Percentiles rank a stretch among this genome's conserved stretches.
phyloP scores from a whole-genome alignment of 116 monocot genomes.

The Phalaenopsis hybrid region DNA sequence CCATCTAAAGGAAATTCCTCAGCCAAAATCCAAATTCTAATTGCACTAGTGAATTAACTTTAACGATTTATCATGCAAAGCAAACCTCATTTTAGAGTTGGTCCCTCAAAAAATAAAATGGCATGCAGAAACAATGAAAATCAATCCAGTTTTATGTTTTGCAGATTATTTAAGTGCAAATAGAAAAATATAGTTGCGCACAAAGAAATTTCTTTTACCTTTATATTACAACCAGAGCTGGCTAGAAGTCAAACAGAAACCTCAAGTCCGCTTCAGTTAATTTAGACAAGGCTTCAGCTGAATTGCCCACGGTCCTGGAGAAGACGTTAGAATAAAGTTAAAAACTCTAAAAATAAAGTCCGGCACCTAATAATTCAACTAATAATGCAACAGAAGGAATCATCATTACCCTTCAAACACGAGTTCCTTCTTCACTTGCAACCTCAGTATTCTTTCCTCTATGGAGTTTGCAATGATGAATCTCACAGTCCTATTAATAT shows the following conservation, averaged over 20 bases:
- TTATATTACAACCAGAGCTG: not conserved
- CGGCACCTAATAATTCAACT: not conserved
- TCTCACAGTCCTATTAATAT: conserved; percentile 41
- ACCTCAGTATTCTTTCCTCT: conserved; percentile 73
- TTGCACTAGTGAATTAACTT: no score
- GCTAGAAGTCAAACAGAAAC: conserved; percentile 47
- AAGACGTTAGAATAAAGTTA: not conserved
- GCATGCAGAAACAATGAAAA: no score
- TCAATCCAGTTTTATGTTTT: no score
- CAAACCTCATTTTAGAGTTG: no score
- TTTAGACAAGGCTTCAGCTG: conserved; percentile 59
- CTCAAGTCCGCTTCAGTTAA: conserved; percentile 66
- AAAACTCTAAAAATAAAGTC: no score
- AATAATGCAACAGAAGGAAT: not conserved
- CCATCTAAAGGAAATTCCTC: no score
- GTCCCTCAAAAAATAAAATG: no score
- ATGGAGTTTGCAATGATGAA: conserved; percentile 73
- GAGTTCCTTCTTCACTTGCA: conserved; percentile 79
- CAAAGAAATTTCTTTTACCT: not conserved
- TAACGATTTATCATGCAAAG: no score
- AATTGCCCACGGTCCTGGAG: conserved; percentile 67
- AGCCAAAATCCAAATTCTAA: no score
- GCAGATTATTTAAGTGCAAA: not conserved
- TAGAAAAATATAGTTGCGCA: not conserved
- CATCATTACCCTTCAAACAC: conserved; percentile 69